Evolutionary conservation across 768 basidiomycete genomes (phyloP).

Genomic region (Mycena polygramma): DNA sequence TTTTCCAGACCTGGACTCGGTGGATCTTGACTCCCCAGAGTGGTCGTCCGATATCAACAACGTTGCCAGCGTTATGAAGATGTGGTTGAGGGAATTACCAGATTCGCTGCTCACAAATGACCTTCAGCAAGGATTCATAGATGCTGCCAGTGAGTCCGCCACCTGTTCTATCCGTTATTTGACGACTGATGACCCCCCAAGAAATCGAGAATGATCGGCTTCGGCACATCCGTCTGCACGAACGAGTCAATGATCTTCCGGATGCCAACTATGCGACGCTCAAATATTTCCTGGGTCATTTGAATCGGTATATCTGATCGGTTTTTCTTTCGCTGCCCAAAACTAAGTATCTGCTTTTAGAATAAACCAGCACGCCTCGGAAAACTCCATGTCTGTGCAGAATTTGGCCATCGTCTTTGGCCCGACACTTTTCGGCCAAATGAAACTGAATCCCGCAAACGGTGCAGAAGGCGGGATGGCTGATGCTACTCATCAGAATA

Average conservation of each 20-base stretch:
- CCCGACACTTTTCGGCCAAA: slow-evolving; percentile 92
- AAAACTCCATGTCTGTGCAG: slow-evolving; percentile 93
- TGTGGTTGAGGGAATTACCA: slow-evolving; percentile 96
- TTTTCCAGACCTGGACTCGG: slow-evolving; percentile 78
- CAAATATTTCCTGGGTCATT: slow-evolving; percentile 95
- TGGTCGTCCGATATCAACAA: slow-evolving; percentile 97
- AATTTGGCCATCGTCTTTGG: slow-evolving; percentile 98
- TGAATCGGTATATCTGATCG: slow-evolving; percentile 74
- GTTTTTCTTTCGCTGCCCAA: background rate
- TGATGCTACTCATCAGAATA: slow-evolving; percentile 80
- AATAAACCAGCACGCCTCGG: slow-evolving; percentile 77
- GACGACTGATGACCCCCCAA: slow-evolving; percentile 44
- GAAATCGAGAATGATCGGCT: slow-evolving; percentile 95
- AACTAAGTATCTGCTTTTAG: slow-evolving; percentile 53
- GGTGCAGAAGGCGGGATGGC: slow-evolving; percentile 70
- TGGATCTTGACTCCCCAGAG: slow-evolving; percentile 89
- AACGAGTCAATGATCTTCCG: slow-evolving; percentile 96
- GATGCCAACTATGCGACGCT: slow-evolving; percentile 99
- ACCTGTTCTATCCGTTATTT: slow-evolving; percentile 6
- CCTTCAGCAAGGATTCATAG: slow-evolving; percentile 93
- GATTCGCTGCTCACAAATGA: slow-evolving; percentile 89
- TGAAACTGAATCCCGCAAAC: slow-evolving; percentile 57
- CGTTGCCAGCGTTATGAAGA: slow-evolving; percentile 92
- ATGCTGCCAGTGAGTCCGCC: slow-evolving; percentile 85
- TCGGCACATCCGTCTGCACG: slow-evolving; percentile 95